These are phyloP conservation scores for Lepidium campestre DNA, from an alignment of 441 rosid species.

Conservation along the genomic window DNA sequence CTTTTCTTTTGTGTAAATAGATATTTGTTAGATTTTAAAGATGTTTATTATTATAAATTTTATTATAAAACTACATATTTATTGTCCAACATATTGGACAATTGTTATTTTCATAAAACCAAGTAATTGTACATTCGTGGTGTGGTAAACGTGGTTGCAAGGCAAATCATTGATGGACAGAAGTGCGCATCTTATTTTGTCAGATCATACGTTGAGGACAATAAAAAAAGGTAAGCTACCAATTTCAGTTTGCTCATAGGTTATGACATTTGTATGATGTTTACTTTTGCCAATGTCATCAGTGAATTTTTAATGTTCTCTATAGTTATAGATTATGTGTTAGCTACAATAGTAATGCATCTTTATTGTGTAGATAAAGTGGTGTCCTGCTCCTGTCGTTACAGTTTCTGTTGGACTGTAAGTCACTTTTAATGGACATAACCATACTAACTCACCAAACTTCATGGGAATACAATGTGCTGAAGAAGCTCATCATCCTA, in stretches of 20 bases:
- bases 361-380: conserved; percentile 49
- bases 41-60: too few species aligned
- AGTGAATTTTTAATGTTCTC: neutral
- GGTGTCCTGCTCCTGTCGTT: conserved; percentile 83
- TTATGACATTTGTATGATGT: neutral
- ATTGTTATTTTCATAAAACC: too few species aligned
- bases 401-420: conserved; percentile 79
- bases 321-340: neutral
- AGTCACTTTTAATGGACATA: conserved; percentile 19
- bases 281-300: neutral
- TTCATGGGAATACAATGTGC: conserved; percentile 44
- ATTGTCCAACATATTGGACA: too few species aligned
- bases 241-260: neutral
- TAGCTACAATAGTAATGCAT: neutral
- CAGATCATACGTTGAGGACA: conserved; percentile 75
- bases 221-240: conserved; percentile 50
- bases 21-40: too few species aligned
- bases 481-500: conserved; percentile 86
- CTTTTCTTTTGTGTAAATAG: too few species aligned
- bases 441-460: neutral
- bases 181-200: conserved; percentile 52
- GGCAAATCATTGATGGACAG: too few species aligned
- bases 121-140: too few species aligned
- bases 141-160: too few species aligned
- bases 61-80: too few species aligned